Evolutionary conservation across 2,329 filamentous ascomycete genomes (phyloP).

Genomic region (Pestalotiopsis sp.): DNA sequence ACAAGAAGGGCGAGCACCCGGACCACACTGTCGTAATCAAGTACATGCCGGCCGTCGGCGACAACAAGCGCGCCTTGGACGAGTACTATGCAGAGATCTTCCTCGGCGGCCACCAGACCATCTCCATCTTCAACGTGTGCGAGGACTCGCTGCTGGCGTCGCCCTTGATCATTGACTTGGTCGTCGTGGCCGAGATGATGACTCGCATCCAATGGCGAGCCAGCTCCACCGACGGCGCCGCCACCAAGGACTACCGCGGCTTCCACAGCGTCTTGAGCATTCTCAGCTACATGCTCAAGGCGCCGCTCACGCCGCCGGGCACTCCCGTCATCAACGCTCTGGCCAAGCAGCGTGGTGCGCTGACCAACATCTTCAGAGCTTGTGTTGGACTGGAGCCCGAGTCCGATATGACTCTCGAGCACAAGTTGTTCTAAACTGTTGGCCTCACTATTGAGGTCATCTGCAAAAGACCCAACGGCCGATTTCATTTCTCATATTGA

Average conservation of each 20-base stretch:
- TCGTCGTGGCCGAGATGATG: slow-evolving; percentile 95
- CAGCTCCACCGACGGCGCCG: slow-evolving; percentile 50
- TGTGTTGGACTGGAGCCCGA: slow-evolving; percentile 96
- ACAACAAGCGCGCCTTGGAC: slow-evolving; percentile 98
- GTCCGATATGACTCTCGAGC: slow-evolving; percentile 98
- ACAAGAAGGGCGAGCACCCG: slow-evolving; percentile 90
- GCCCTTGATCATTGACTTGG: slow-evolving; percentile 95
- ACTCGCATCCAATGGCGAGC: slow-evolving; percentile 94
- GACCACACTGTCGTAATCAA: slow-evolving; percentile 99
- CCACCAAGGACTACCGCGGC: slow-evolving; percentile 73
- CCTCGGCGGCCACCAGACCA: slow-evolving; percentile 97
- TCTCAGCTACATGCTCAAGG: slow-evolving; percentile 98
- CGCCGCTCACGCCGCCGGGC: slow-evolving; percentile 89
- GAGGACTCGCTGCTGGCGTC: slow-evolving; percentile 97
- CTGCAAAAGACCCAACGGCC: neutral
- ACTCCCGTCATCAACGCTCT: slow-evolving; percentile 95
- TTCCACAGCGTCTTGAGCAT: slow-evolving; percentile 98
- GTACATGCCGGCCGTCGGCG: slow-evolving; percentile 98
- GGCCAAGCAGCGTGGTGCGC: slow-evolving; percentile 89
- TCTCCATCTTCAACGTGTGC: slow-evolving; percentile 97
- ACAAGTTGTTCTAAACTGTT: slow-evolving; percentile 82
- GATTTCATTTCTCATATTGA: neutral
- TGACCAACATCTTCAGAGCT: slow-evolving; percentile 98
- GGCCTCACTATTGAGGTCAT: neutral
- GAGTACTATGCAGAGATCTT: slow-evolving; percentile 99